phyloP scores from a whole-genome alignment of 2,329 filamentous ascomycete genomes.

The Cytospora chrysosperma region DNA sequence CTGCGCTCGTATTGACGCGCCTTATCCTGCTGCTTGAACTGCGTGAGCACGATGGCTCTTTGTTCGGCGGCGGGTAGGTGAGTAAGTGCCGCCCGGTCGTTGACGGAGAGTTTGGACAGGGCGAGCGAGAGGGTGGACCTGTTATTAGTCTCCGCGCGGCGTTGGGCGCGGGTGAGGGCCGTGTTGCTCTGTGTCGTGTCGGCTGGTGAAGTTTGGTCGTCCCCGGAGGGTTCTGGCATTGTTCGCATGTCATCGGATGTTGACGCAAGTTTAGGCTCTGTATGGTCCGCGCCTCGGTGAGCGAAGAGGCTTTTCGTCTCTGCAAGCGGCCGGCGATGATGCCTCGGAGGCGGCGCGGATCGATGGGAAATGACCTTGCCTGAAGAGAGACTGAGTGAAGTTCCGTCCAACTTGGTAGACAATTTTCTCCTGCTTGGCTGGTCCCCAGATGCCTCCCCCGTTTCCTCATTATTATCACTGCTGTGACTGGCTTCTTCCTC shows the following conservation, averaged over 20 bases:
- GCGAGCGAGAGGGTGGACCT: neutral
- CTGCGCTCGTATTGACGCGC: conserved; percentile 26
- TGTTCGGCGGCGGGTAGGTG: conserved; percentile 34
- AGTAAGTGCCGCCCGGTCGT: conserved; percentile 30
- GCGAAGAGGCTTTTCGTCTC: neutral
- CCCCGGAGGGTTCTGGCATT: too few species aligned
- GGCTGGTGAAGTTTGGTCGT: neutral
- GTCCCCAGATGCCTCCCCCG: neutral
- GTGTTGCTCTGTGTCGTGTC: neutral
- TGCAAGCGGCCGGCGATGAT: conserved; percentile 3
- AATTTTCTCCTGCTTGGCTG: neutral
- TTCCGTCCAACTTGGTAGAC: conserved; percentile 21
- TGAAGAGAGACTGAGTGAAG: conserved; percentile 34
- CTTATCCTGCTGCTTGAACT: conserved; percentile 32
- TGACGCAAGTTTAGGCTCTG: neutral
- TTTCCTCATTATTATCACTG: neutral
- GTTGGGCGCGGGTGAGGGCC: neutral
- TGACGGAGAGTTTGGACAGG: conserved; percentile 26
- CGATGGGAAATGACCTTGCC: conserved; percentile 36
- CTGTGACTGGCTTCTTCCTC: neutral
- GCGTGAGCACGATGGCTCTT: conserved; percentile 30
- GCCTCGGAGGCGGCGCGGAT: conserved; percentile 13
- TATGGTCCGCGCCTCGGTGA: neutral
- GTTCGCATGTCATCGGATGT: neutral
- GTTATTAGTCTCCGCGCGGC: conserved; percentile 4